These are phyloP conservation scores for Dothideomycetes sp. DNA, from an alignment of 2,329 filamentous ascomycete genomes.

Conservation along the genomic window DNA sequence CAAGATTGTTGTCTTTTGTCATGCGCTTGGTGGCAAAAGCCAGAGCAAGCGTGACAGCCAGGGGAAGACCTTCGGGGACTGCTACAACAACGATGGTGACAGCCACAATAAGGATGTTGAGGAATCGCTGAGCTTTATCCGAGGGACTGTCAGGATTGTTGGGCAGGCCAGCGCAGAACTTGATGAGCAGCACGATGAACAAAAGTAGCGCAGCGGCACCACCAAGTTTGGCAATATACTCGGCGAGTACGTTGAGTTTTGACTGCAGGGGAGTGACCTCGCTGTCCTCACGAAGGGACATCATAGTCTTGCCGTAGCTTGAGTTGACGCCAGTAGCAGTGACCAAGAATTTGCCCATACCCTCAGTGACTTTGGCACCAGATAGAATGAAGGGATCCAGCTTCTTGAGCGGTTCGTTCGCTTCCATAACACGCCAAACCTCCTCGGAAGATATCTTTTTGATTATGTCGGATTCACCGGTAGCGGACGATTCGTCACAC, in stretches of 20 bases:
- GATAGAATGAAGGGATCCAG: slow-evolving; percentile 82
- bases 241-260: slow-evolving; percentile 67
- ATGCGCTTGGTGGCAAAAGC: slow-evolving; percentile 60
- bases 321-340: slow-evolving; percentile 66
- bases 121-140: slow-evolving; percentile 64
- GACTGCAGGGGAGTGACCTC: slow-evolving; percentile 71
- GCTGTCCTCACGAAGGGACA: slow-evolving; percentile 66
- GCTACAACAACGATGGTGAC: slow-evolving; percentile 62
- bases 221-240: slow-evolving; percentile 70
- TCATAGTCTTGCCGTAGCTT: slow-evolving; percentile 66
- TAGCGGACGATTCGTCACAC: slow-evolving; percentile 67
- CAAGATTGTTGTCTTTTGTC: slow-evolving; percentile 61
- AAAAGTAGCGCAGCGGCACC: slow-evolving; percentile 69
- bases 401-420: slow-evolving; percentile 53
- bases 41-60: slow-evolving; percentile 59
- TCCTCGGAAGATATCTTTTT: slow-evolving; percentile 58
- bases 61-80: slow-evolving; percentile 56
- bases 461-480: slow-evolving; percentile 65
- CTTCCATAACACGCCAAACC: slow-evolving; percentile 56
- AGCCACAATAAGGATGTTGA: slow-evolving; percentile 54
- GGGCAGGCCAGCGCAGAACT: slow-evolving; percentile 65
- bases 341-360: slow-evolving; percentile 66
- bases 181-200: slow-evolving; percentile 78
- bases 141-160: slow-evolving; percentile 48
- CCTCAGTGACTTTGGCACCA: slow-evolving; percentile 68